Evolutionary conservation across 192 early-diverging fungal species (phyloP).

Genomic region (Diversispora epigaea): DNA sequence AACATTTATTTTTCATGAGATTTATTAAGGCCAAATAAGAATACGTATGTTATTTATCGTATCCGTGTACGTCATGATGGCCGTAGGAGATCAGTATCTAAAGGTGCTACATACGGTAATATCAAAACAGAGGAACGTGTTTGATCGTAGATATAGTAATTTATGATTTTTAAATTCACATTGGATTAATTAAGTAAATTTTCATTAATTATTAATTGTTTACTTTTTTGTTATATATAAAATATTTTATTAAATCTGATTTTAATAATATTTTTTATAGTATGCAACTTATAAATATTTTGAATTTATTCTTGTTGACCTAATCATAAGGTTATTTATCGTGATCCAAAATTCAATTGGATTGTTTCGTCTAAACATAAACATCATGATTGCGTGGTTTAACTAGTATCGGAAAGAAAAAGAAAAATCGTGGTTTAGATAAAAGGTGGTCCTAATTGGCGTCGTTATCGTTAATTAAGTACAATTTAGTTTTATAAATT

Average conservation of each 20-base stretch:
- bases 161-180: conserved; percentile 99
- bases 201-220: background rate
- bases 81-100: conserved; percentile 95
- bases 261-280: conserved; percentile 26
- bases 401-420: conserved; percentile 95
- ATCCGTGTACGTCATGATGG: conserved; percentile 98
- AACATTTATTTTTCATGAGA: background rate
- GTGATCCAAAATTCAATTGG: conserved; percentile 99
- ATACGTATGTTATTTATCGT: conserved; percentile 98
- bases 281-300: conserved; percentile 99
- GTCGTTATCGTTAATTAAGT: conserved; percentile 94
- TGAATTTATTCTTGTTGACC: conserved; percentile 99
- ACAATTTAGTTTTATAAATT: no score
- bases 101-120: conserved; percentile 99
- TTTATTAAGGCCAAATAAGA: conserved; percentile 89
- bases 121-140: conserved; percentile 97
- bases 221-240: background rate
- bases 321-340: conserved; percentile 96
- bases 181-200: conserved; percentile 91
- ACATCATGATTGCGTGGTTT: conserved; percentile 98
- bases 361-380: conserved; percentile 97
- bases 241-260: background rate
- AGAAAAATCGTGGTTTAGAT: conserved; percentile 90
- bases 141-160: conserved; percentile 93
- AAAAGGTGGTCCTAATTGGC: conserved; percentile 97